A percentile compares a stretch with the other conserved stretches of the same genome.
Conservation (phyloP, 2,329 filamentous ascomycete genomes). For the Aspergillus intermedius region DNA sequence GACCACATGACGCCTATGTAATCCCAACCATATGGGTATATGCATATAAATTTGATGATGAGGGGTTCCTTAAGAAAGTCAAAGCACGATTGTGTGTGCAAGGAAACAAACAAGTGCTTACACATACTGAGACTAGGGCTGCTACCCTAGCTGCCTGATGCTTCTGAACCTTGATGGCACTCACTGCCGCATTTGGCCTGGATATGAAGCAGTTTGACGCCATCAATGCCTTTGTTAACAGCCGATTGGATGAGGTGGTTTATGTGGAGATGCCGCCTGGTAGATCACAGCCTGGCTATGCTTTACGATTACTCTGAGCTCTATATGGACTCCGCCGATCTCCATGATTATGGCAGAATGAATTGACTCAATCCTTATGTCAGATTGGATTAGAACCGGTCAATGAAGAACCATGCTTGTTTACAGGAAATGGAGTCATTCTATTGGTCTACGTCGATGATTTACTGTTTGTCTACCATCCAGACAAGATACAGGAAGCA, state of each 20-base stretch:
- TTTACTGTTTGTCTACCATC: neutral
- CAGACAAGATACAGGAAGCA: neutral
- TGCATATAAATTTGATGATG: conserved; percentile 19
- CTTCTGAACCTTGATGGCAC: conserved; percentile 3
- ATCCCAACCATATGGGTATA: conserved; percentile 17
- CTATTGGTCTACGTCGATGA: no score
- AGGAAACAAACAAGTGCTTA: conserved; percentile 11
- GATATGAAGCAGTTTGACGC: conserved; percentile 7
- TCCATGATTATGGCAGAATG: neutral
- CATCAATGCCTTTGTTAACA: conserved; percentile 11
- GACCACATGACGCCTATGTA: conserved; percentile 6
- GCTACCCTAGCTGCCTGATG: conserved; percentile 4
- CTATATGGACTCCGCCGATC: neutral
- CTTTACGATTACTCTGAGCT: neutral
- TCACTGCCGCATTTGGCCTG: conserved; percentile 4
- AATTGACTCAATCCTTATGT: neutral
- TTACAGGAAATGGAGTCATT: neutral
- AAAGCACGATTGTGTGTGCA: conserved; percentile 18
- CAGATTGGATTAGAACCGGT: neutral
- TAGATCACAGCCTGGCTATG: neutral
- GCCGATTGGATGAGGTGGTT: neutral
- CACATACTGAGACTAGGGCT: conserved; percentile 5
- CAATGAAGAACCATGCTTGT: neutral
- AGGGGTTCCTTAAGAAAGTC: conserved; percentile 14
- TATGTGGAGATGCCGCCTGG: neutral